Conservation (phyloP, 441 rosid species). For the Capsella rubella region DNA sequence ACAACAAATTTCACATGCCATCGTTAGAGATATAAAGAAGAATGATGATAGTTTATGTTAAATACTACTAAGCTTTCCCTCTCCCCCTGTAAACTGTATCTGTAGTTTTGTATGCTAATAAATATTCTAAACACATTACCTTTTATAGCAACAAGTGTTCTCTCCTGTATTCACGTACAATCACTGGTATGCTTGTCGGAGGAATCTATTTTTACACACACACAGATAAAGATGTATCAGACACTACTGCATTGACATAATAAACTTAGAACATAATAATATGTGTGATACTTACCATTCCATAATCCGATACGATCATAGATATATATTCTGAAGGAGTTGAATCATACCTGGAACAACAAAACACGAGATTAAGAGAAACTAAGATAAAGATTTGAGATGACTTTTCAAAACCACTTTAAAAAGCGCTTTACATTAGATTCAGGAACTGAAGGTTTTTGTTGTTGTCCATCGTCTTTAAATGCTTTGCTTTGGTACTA, state of each 20-base stretch:
- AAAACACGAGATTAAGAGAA: background rate
- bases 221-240: conserved; percentile 6
- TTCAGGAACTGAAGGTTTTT: conserved; percentile 63
- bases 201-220: conserved; percentile 51
- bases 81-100: background rate
- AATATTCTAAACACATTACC: conserved; percentile 17
- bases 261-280: background rate
- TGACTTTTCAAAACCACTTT: background rate
- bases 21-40: conserved; percentile 11
- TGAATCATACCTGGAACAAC: conserved; percentile 61
- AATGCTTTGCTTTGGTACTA: conserved; percentile 44
- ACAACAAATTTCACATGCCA: background rate
- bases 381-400: conserved; percentile 17
- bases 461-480: conserved; percentile 47
- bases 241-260: background rate
- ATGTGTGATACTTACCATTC: conserved; percentile 57
- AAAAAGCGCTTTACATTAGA: conserved; percentile 53
- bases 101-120: conserved; percentile 25
- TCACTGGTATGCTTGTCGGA: conserved; percentile 75
- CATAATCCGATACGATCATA: conserved; percentile 71
- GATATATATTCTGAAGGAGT: conserved; percentile 77
- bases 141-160: conserved; percentile 61
- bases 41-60: conserved; percentile 3
- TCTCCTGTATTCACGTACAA: conserved; percentile 67
- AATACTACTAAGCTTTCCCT: conserved; percentile 7